Conservation (phyloP, 2,329 filamentous ascomycete species). For the Cryphonectria japonica region DNA sequence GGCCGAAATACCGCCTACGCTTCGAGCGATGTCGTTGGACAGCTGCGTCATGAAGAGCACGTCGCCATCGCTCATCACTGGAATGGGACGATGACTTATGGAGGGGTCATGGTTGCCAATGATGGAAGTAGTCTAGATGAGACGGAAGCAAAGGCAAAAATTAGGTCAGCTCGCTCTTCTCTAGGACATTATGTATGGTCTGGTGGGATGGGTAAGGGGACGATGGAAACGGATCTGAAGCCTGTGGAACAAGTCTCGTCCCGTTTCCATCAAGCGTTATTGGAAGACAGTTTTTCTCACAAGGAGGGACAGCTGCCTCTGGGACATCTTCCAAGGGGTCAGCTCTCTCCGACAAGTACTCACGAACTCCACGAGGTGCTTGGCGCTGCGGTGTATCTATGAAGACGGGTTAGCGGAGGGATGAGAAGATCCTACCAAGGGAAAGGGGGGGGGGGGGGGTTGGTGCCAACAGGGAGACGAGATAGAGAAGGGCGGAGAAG, state of each 20-base stretch:
- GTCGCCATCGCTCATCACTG: slow-evolving; percentile 30
- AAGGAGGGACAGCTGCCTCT: slow-evolving; percentile 12
- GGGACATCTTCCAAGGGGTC: slow-evolving; percentile 5
- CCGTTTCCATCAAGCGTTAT: not conserved
- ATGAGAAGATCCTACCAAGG: not conserved
- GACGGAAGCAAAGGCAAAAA: not conserved
- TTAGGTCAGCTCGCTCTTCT: not conserved
- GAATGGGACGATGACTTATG: slow-evolving; percentile 22
- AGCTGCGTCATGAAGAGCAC: slow-evolving; percentile 32
- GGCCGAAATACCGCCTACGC: slow-evolving; percentile 28
- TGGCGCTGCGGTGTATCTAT: slow-evolving; percentile 31
- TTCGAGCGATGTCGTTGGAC: slow-evolving; percentile 28
- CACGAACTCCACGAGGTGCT: slow-evolving; percentile 28
- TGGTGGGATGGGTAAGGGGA: not conserved
- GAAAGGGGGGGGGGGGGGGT: not conserved
- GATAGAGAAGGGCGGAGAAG: not conserved
- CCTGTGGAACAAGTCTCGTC: not conserved
- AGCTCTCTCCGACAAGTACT: slow-evolving; percentile 14
- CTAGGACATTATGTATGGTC: too few species aligned
- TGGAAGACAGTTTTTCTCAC: slow-evolving; percentile 11
- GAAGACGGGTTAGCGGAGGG: not conserved
- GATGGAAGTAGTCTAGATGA: slow-evolving; percentile 20
- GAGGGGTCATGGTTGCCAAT: slow-evolving; percentile 25
- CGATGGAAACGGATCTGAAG: not conserved
- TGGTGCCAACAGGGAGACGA: not conserved